Base-by-base conservation (phyloP, 345 rosid species). In the Linum usitatissimum region DNA sequence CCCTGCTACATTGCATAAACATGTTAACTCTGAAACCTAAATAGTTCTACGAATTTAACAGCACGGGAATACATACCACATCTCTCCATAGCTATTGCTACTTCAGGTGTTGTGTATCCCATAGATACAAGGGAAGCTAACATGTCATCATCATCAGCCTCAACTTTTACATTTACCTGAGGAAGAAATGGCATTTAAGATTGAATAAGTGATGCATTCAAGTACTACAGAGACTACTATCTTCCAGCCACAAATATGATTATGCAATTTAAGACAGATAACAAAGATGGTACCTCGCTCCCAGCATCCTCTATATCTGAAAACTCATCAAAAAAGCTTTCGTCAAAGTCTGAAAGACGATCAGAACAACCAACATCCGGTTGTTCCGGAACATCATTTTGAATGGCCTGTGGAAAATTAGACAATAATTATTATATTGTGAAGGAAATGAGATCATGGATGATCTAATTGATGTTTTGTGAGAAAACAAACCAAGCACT, bases 71-170 rank as follows among this genome's bases (percentile, higher is more conserved):
- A 68, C 77, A 6, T 51, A 92, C 98, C 98, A 51, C 98, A 89
- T 89, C 96, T 87, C 78, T 86, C 81, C 71, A 87, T 48, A 65
- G 97, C 97, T 67, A 80, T 65, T 68, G 83, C 69, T 61, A 81
- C 97, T 68, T 89, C 96, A 6, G 70, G 74, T 61, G 42, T 60
- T 3, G 82, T 54, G 75, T 84, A 92, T 15, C 95, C 98, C 98
- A 92, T 87, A 57, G 62, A 77, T 17, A 61, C 73, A 68, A 89
- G 77, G 63, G 67, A 74, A 51, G 60, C 28, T 55, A 89, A 68
- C 34, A 70, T 77, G 36, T 58, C 38, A 36, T 75, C 76, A 64
- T 70, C 75, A 18, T 68, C 83, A 51, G 81, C 71, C 18, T 66
- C 71, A 28, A 66, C 61, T 71, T 78, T 73, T 18, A 57, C 59